Evolutionary conservation across 2,329 filamentous ascomycete genomes (phyloP).

Genomic region (Scleromitrula shiraiana): DNA sequence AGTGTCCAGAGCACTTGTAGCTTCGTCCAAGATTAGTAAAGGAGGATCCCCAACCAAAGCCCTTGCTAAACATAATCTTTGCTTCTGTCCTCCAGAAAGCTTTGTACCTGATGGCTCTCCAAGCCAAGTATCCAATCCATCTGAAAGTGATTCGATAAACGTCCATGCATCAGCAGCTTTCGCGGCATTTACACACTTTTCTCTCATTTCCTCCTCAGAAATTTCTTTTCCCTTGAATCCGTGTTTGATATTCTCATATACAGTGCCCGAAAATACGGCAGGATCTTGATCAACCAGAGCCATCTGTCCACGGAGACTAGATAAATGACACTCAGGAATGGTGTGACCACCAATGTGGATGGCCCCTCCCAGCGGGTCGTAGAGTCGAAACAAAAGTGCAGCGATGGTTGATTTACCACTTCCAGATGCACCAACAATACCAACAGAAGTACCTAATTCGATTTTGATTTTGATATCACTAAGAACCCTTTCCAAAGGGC

Average conservation of each 20-base stretch:
- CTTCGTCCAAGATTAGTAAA: constrained; percentile 54
- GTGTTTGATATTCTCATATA: constrained; percentile 44
- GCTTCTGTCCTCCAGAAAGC: constrained; percentile 50
- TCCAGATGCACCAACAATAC: constrained; percentile 37
- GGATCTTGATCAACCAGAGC: constrained; percentile 24
- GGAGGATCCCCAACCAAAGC: constrained; percentile 48
- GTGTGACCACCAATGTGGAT: constrained; percentile 26
- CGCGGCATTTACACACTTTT: constrained; percentile 34
- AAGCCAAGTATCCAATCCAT: constrained; percentile 42
- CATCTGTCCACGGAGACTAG: constrained; percentile 17
- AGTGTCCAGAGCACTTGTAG: constrained; percentile 52
- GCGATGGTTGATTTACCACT: constrained; percentile 37
- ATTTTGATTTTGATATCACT: constrained; percentile 28
- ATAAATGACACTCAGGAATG: constrained; percentile 19
- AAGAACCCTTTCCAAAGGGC: constrained; percentile 26
- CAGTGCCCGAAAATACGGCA: constrained; percentile 26
- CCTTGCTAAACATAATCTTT: constrained; percentile 51
- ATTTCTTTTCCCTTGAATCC: constrained; percentile 28
- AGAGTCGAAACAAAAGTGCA: constrained; percentile 35
- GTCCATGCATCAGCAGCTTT: constrained; percentile 49
- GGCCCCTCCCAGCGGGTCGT: constrained; percentile 40
- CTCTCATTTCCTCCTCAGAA: constrained; percentile 15
- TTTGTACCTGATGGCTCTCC: constrained; percentile 44
- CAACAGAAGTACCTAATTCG: constrained; percentile 31
- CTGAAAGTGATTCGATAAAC: constrained; percentile 46